A percentile compares a stretch with the other conserved stretches of the same genome.
phyloP scores from a whole-genome alignment of 345 rosid genomes.

The Arabis hirsuta region DNA sequence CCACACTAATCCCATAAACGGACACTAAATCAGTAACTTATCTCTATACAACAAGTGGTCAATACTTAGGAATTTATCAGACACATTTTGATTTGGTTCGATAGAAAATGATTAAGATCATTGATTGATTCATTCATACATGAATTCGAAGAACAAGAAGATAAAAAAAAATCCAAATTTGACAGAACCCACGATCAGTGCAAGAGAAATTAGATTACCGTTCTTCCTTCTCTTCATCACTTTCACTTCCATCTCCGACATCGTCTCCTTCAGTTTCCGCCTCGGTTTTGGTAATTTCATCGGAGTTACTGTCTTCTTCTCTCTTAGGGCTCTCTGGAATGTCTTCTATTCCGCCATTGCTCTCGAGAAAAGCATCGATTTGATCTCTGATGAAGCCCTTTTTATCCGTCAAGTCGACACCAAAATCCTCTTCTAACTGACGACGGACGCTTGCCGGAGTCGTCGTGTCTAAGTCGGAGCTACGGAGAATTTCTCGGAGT shows the following conservation, averaged over 20 bases:
- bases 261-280: constrained; percentile 37
- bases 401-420: constrained; percentile 64
- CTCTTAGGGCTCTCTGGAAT: constrained; percentile 32
- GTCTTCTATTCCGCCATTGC: constrained; percentile 40
- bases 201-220: constrained; percentile 36
- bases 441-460: constrained; percentile 75
- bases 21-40: background rate
- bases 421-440: constrained; percentile 67
- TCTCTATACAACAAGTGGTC: background rate
- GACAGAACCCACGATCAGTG: background rate
- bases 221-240: constrained; percentile 38
- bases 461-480: constrained; percentile 76
- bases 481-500: constrained; percentile 68
- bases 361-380: constrained; percentile 67
- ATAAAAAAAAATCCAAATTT: constrained; percentile 20
- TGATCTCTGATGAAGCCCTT: constrained; percentile 69
- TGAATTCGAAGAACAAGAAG: background rate
- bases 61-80: background rate
- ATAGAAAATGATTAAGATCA: background rate
- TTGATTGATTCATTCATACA: background rate
- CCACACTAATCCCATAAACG: background rate
- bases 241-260: constrained; percentile 41
- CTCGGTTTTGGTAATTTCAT: constrained; percentile 39
- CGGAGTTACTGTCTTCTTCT: constrained; percentile 43
- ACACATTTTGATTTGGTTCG: constrained; percentile 16